Base-by-base conservation (phyloP, 2,329 filamentous ascomycete genomes). In the Venturia effusa region DNA sequence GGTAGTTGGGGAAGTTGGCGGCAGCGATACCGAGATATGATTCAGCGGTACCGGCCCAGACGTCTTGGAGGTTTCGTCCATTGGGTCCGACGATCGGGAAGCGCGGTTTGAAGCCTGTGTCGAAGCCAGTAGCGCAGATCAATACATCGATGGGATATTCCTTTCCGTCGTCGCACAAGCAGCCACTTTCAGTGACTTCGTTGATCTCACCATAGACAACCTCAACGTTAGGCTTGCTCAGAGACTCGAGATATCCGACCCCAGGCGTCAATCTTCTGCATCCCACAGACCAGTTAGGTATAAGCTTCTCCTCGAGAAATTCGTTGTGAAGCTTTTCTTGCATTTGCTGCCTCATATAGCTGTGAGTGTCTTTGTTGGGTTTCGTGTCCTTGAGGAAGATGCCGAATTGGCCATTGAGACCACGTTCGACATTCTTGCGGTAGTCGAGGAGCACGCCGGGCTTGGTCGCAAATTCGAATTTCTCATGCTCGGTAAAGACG, bases 1-100 rank as follows among this genome's bases (percentile, higher is more conserved):
- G 68, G 66, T 74, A 80, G 67, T 81, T 81, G 24, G 80, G 80
- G 66, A 80, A 79, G 1, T 76, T 74, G 0, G 78, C 73, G 6
- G 76, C 77, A 0, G 76, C 75, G 11, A 81, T 67, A 6, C 78
- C 78, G 4, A 81, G 68, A 69, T 83, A 83, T 5, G 74, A 74
- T 37, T 74, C 72, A 17, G 76, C 70, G 19, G 73, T 71, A 22
- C 68, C 65, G 13, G 72, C 71, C 79, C 79, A 81, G 27, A 75
- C 72, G 62, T 79, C 76, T 40, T 77, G 74, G 6, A 83, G 73
- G 55, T 77, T 75, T 40, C 71, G 65, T 5, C 75, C 76, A 4
- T 70, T 68, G 17, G 71, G 72, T 3, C 73, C 74, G 27, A 78
- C 67, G 54, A 81, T 70, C 1, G 78, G 76, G 70, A 81, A 83